A percentile compares a stretch with the other conserved stretches of the same genome.
phyloP scores from a whole-genome alignment of 352 stramenopile genomes.

The Pythium dissimile region DNA sequence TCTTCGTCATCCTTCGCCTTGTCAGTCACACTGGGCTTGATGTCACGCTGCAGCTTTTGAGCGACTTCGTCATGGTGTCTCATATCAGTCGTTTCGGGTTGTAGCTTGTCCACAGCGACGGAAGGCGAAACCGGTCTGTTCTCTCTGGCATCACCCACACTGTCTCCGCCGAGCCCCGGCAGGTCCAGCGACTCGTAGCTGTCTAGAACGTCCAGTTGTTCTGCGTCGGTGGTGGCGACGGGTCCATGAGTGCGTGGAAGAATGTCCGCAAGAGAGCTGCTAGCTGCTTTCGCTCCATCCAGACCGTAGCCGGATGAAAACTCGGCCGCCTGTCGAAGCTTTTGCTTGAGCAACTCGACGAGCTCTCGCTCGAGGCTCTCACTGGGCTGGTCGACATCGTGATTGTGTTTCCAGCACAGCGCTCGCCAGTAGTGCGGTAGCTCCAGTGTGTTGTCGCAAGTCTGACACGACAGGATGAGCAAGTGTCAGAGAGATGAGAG shows the following conservation, averaged over 20 bases:
- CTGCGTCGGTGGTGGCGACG: not conserved
- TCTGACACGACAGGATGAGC: constrained; percentile 26
- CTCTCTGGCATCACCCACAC: constrained; percentile 10
- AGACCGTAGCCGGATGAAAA: constrained; percentile 69
- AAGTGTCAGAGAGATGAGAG: no score
- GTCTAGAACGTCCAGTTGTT: constrained; percentile 21
- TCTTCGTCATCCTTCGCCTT: constrained; percentile 32
- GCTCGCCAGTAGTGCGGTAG: constrained; percentile 74
- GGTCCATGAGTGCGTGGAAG: constrained; percentile 7
- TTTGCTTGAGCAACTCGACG: constrained; percentile 37
- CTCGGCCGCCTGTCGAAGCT: constrained; percentile 48
- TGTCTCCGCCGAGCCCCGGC: constrained; percentile 30
- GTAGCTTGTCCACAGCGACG: not conserved
- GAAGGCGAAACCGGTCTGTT: not conserved
- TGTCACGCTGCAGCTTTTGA: not conserved
- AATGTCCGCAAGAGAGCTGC: constrained; percentile 9
- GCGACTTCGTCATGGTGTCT: constrained; percentile 5
- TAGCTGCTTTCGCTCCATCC: constrained; percentile 33
- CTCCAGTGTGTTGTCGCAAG: constrained; percentile 73
- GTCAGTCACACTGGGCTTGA: no score
- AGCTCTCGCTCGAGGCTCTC: constrained; percentile 40
- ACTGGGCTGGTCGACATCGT: constrained; percentile 26
- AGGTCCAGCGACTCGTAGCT: constrained; percentile 69
- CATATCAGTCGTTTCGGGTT: constrained; percentile 15
- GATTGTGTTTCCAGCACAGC: constrained; percentile 45